Conservation (phyloP, 2,329 filamentous ascomycete species). For the Rhytidhysteron rufulum region DNA sequence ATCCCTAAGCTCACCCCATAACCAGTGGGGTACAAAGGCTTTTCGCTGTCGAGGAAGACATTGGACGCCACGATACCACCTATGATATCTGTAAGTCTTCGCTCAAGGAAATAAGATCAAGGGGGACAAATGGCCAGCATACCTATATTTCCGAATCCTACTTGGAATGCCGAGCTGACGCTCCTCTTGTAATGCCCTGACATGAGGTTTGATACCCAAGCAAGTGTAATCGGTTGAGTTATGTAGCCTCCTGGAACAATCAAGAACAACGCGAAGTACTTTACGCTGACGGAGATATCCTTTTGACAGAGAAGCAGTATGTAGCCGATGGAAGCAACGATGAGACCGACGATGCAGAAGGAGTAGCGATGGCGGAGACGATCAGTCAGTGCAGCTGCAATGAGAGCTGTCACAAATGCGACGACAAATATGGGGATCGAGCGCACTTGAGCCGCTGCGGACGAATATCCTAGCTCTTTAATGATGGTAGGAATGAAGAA, state of each 20-base stretch:
- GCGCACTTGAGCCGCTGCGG: conserved; percentile 10
- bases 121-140: too few species aligned
- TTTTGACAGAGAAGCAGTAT: conserved; percentile 37
- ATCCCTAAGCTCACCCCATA: conserved; percentile 47
- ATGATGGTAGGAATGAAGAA: conserved; percentile 11
- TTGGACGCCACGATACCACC: conserved; percentile 48
- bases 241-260: conserved; percentile 50
- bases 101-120: too few species aligned
- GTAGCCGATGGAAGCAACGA: conserved; percentile 43
- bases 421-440: conserved; percentile 13
- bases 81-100: too few species aligned
- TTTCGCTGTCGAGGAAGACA: conserved; percentile 47
- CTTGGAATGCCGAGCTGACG: not conserved
- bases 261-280: conserved; percentile 48
- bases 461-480: conserved; percentile 9
- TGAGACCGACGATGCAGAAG: conserved; percentile 6
- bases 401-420: conserved; percentile 7
- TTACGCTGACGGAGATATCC: conserved; percentile 18
- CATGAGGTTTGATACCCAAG: conserved; percentile 51
- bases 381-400: conserved; percentile 9
- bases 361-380: conserved; percentile 8
- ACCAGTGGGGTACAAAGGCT: conserved; percentile 48
- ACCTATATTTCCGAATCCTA: conserved; percentile 45
- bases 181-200: conserved; percentile 3
- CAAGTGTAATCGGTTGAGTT: conserved; percentile 50